Evolutionary conservation across 768 basidiomycete genomes (phyloP).

Genomic region (Kwoniella mangroviensis): DNA sequence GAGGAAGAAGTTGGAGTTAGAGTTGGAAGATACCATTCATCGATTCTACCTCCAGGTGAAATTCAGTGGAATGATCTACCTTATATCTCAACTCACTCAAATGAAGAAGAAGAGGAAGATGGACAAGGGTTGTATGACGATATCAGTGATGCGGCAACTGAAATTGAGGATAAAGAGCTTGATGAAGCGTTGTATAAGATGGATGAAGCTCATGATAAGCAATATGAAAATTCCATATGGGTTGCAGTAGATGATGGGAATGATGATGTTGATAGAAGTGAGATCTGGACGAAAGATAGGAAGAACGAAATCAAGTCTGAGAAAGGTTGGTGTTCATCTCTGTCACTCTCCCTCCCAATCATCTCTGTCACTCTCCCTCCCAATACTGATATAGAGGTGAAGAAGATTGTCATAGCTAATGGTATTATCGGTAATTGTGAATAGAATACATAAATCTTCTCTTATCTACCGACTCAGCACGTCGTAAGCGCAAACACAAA

Average conservation of each 20-base stretch:
- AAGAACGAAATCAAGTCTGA: not conserved
- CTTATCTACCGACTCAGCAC: not conserved
- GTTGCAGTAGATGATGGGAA: not conserved
- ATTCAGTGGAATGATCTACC: constrained; percentile 7
- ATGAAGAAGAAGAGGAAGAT: constrained; percentile 8
- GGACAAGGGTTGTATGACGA: not conserved
- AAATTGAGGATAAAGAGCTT: constrained; percentile 22
- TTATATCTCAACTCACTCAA: not conserved
- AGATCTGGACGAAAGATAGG: not conserved
- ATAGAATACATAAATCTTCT: constrained; percentile 19
- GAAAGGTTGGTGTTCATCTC: constrained; percentile 7
- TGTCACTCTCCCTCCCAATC: too few relatives aligned
- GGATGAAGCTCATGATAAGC: constrained; percentile 27
- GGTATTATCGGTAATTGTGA: too few relatives aligned
- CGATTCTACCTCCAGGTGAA: constrained; percentile 2
- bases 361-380: not conserved
- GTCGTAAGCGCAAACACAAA: constrained; percentile 12
- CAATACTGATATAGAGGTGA: too few relatives aligned
- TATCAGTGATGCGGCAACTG: constrained; percentile 15
- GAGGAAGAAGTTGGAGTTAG: not conserved
- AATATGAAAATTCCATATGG: constrained; percentile 16
- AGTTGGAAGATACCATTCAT: not conserved
- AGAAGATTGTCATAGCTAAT: too few relatives aligned
- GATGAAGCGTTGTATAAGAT: constrained; percentile 20
- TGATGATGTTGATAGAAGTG: constrained; percentile 3